Conservation (phyloP, 306 rosid species). For the Vigna nakashimae region DNA sequence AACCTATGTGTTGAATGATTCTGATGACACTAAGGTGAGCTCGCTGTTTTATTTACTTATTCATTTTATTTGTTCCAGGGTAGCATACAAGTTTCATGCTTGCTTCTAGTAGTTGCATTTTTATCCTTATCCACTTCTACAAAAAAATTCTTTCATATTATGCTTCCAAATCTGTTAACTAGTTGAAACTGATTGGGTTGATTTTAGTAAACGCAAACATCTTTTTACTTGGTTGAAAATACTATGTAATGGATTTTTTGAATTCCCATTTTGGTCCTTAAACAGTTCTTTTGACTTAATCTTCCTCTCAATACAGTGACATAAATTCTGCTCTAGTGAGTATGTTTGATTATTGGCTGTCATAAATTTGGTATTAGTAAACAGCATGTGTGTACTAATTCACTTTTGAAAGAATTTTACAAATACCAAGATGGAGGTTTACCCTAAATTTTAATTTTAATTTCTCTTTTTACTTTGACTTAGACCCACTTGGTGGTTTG, state of each 20-base stretch:
- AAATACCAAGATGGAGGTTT: constrained; percentile 24
- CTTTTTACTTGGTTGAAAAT: constrained; percentile 34
- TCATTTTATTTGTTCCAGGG: constrained; percentile 15
- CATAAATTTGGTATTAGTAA: constrained; percentile 11
- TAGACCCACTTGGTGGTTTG: constrained; percentile 14
- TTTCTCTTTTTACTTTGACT: neutral
- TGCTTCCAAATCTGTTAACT: constrained; percentile 28
- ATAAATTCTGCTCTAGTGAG: constrained; percentile 11
- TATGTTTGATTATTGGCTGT: constrained; percentile 21
- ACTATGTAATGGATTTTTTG: neutral
- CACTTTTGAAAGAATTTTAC: neutral
- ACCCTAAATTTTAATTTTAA: constrained; percentile 10
- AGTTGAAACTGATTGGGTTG: neutral
- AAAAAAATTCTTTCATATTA: neutral
- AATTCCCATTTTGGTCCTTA: constrained; percentile 11
- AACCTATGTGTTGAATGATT: constrained; percentile 85
- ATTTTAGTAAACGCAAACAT: constrained; percentile 14
- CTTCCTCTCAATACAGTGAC: constrained; percentile 9
- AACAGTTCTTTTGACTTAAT: neutral
- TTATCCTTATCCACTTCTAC: neutral
- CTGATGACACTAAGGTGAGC: constrained; percentile 82
- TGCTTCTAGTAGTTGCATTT: constrained; percentile 35
- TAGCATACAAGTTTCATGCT: constrained; percentile 12
- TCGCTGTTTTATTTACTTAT: constrained; percentile 8
- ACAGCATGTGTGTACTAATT: neutral